Conservation (phyloP, 176 grass and related monocot species). For the Poa annua region DNA sequence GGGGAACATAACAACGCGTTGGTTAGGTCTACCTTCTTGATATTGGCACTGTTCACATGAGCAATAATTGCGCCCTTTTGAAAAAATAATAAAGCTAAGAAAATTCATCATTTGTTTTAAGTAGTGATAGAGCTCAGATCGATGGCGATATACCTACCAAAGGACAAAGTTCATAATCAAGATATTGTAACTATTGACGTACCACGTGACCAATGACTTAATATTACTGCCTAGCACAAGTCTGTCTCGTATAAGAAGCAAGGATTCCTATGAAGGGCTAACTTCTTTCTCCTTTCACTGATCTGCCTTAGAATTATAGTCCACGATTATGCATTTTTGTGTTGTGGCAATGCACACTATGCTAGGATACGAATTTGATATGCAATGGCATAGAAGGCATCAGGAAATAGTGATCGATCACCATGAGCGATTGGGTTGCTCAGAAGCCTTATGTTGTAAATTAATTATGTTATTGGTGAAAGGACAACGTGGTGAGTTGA, state of each 20-base stretch:
- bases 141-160: neutral
- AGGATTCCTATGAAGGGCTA: neutral
- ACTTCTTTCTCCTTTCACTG: neutral
- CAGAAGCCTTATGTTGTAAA: too few species aligned
- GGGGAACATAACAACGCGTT: neutral
- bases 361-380: neutral
- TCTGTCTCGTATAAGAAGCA: neutral
- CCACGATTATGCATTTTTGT: neutral
- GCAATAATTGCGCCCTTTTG: neutral
- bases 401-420: neutral
- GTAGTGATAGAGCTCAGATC: neutral
- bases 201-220: neutral
- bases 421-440: neutral
- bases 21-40: neutral
- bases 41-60: neutral
- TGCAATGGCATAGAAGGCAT: neutral
- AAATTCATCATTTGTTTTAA: neutral
- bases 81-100: neutral
- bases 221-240: neutral
- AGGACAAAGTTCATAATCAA: neutral
- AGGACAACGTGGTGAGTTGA: too few species aligned
- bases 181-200: neutral
- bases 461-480: too few species aligned
- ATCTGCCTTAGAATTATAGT: neutral
- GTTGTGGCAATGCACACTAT: neutral